phyloP scores from a whole-genome alignment of 768 basidiomycete species.

The Xerocomus spinulosus region DNA sequence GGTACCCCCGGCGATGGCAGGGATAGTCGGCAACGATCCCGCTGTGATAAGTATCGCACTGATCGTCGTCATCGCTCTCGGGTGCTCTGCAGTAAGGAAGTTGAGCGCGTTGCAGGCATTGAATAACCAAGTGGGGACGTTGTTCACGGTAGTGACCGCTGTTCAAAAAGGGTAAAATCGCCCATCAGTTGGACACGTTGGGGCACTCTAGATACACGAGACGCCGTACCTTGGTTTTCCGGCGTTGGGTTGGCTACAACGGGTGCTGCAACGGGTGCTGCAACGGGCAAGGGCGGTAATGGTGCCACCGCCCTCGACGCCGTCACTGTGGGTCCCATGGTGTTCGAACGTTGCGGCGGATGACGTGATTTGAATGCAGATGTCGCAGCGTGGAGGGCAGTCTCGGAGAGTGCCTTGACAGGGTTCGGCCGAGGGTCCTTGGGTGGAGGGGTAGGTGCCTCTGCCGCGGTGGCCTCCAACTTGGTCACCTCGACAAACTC shows the following conservation, averaged over 20 bases:
- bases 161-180: background rate
- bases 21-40: constrained; percentile 68
- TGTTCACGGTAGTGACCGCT: constrained; percentile 44
- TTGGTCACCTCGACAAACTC: constrained; percentile 31
- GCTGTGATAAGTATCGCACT: constrained; percentile 78
- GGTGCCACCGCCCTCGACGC: constrained; percentile 6
- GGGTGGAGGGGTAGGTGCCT: constrained; percentile 21
- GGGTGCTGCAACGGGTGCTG: constrained; percentile 11
- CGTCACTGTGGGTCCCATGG: constrained; percentile 25
- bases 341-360: constrained; percentile 27
- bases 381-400: constrained; percentile 26
- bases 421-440: constrained; percentile 32
- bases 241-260: constrained; percentile 9
- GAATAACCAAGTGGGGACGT: constrained; percentile 71
- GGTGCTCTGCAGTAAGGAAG: constrained; percentile 69
- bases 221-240: constrained; percentile 15
- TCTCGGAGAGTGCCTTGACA: constrained; percentile 33
- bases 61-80: constrained; percentile 67
- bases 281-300: background rate
- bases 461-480: constrained; percentile 6
- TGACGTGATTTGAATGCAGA: constrained; percentile 28
- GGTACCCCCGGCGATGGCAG: constrained; percentile 66
- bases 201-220: too few relatives aligned
- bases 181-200: background rate
- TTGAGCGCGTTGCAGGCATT: constrained; percentile 75